phyloP scores from a whole-genome alignment of 352 stramenopile genomes.

The Phytopythium ostracodes region DNA sequence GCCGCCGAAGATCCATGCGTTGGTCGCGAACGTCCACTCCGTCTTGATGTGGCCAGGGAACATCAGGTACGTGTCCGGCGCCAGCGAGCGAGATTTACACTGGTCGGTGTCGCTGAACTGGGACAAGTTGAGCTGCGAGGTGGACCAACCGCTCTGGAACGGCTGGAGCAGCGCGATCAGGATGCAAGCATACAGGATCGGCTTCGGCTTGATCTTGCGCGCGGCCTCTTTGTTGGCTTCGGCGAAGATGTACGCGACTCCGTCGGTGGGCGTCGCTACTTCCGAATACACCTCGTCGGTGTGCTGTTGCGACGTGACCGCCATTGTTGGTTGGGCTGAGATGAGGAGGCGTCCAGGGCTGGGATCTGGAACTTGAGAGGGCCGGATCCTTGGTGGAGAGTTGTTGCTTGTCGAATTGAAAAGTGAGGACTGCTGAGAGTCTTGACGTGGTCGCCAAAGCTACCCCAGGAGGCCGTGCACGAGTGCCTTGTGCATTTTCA shows the following conservation, averaged over 20 bases:
- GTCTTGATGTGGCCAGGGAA: conserved; percentile 10
- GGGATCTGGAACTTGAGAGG: not conserved
- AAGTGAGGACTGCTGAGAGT: not conserved
- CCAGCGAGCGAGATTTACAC: conserved; percentile 24
- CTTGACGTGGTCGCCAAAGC: not conserved
- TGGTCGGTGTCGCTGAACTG: conserved; percentile 36
- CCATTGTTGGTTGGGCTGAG: conserved; percentile 9
- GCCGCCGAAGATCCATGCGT: conserved; percentile 44
- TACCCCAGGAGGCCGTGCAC: not conserved
- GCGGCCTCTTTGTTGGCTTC: conserved; percentile 15
- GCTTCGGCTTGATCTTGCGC: conserved; percentile 20
- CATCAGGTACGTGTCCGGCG: conserved; percentile 11
- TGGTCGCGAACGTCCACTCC: conserved; percentile 15
- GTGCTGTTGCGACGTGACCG: conserved; percentile 11
- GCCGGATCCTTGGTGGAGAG: not conserved
- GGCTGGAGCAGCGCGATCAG: conserved; percentile 29
- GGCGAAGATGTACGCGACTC: conserved; percentile 8
- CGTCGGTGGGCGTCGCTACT: conserved; percentile 5
- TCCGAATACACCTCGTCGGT: conserved; percentile 22
- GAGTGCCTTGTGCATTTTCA: too few relatives aligned
- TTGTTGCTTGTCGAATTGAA: conserved; percentile 1
- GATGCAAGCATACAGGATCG: conserved; percentile 36
- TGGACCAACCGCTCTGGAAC: conserved; percentile 50
- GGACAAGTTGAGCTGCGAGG: conserved; percentile 44
- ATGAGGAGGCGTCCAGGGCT: not conserved